These are phyloP conservation scores for Melastoma malabathricum DNA, from an alignment of 345 rosid genomes.

Conservation along the genomic window DNA sequence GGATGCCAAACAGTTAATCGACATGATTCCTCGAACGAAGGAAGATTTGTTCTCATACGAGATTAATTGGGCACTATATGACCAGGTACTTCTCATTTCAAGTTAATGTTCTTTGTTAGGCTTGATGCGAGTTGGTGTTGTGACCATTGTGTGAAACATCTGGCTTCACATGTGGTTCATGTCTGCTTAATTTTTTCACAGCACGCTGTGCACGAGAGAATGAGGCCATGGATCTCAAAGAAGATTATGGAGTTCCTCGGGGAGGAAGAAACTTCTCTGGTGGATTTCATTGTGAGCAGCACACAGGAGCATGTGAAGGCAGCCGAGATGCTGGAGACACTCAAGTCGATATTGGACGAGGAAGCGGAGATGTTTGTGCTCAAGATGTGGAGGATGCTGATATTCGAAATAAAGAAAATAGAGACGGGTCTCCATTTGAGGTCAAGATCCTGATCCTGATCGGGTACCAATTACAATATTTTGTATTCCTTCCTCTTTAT, in stretches of 20 bases:
- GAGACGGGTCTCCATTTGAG: slow-evolving; percentile 63
- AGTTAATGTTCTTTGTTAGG: too few relatives aligned
- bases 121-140: neutral
- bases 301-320: slow-evolving; percentile 85
- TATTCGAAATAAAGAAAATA: slow-evolving; percentile 84
- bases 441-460: slow-evolving; percentile 31
- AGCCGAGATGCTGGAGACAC: slow-evolving; percentile 77
- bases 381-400: slow-evolving; percentile 99
- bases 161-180: neutral
- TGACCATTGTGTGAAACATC: neutral
- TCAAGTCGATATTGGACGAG: slow-evolving; percentile 76
- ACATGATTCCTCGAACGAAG: slow-evolving; percentile 96
- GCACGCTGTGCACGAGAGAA: slow-evolving; percentile 82
- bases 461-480: too few relatives aligned
- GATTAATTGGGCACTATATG: slow-evolving; percentile 84
- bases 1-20: slow-evolving; percentile 94
- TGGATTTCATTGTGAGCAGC: slow-evolving; percentile 74
- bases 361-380: slow-evolving; percentile 99
- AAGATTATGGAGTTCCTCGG: slow-evolving; percentile 92
- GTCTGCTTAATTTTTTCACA: slow-evolving; percentile 6
- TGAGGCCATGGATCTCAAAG: slow-evolving; percentile 99
- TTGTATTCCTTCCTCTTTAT: too few relatives aligned
- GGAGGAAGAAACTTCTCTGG: slow-evolving; percentile 81
- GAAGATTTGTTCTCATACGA: slow-evolving; percentile 82
- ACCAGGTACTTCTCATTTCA: slow-evolving; percentile 38